A percentile compares a stretch with the other conserved stretches of the same genome.
Conservation (phyloP, 805 yeast species). For the Hanseniaspora clermontiae region DNA sequence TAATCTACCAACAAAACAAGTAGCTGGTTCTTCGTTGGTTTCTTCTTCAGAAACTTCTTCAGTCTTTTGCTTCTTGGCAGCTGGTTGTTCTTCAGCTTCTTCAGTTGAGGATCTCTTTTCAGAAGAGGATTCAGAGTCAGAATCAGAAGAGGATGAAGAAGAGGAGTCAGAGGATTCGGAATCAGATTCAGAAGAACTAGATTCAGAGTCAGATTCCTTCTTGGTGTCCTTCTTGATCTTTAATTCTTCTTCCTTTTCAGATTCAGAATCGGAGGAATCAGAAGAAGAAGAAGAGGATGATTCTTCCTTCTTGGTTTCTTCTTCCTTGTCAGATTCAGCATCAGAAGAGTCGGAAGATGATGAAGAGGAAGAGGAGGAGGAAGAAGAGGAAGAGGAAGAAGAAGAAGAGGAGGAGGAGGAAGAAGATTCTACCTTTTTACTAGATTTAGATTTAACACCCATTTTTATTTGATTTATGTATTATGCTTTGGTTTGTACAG, state of each 20-base stretch:
- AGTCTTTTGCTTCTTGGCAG: conserved; percentile 28
- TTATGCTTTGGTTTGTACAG: neutral
- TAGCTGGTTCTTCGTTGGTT: conserved; percentile 57
- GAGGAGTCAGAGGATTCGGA: conserved; percentile 17
- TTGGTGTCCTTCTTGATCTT: conserved; percentile 17
- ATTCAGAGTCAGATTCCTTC: conserved; percentile 24
- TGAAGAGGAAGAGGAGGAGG: conserved; percentile 31
- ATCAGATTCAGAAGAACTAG: conserved; percentile 21
- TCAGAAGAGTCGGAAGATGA: conserved; percentile 30
- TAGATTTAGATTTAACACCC: conserved; percentile 19
- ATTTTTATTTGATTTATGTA: conserved; percentile 1
- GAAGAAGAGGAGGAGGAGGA: conserved; percentile 18
- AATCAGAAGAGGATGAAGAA: conserved; percentile 24
- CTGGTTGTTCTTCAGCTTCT: conserved; percentile 23
- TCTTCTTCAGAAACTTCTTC: conserved; percentile 28
- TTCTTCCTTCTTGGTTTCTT: conserved; percentile 6
- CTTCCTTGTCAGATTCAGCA: conserved; percentile 15
- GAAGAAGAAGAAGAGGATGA: conserved; percentile 27
- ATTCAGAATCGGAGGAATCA: conserved; percentile 14
- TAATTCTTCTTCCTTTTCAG: conserved; percentile 13
- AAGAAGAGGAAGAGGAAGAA: conserved; percentile 14
- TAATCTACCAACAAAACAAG: conserved; percentile 90
- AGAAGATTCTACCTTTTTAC: conserved; percentile 22
- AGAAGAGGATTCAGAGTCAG: conserved; percentile 22
- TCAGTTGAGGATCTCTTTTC: conserved; percentile 19